phyloP scores from a whole-genome alignment of 2,329 filamentous ascomycete genomes.

The Didymella pinodella region DNA sequence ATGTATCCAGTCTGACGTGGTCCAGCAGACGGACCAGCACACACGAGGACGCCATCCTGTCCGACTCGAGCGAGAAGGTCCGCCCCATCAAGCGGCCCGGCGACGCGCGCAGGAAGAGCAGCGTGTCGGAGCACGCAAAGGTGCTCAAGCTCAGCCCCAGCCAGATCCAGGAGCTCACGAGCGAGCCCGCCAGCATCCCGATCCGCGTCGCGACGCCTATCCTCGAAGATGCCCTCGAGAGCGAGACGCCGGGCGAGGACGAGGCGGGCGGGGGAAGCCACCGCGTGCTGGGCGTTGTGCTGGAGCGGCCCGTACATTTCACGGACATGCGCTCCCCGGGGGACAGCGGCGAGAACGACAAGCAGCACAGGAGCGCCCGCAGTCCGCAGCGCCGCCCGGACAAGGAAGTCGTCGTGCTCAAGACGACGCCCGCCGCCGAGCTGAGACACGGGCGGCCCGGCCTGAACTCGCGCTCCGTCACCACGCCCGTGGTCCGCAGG shows the following conservation, averaged over 20 bases:
- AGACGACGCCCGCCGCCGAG: constrained; percentile 37
- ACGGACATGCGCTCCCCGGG: constrained; percentile 11
- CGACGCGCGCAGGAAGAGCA: constrained; percentile 47
- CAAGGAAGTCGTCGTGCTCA: constrained; percentile 44
- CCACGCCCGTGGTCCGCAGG: constrained; percentile 48
- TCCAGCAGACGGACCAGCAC: constrained; percentile 32
- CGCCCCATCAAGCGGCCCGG: constrained; percentile 47
- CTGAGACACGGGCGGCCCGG: constrained; percentile 41
- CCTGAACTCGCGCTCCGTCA: constrained; percentile 45
- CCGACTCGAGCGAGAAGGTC: constrained; percentile 44
- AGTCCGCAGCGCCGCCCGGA: constrained; percentile 30
- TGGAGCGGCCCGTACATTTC: constrained; percentile 32
- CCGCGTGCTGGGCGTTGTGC: constrained; percentile 30
- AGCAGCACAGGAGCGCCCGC: constrained; percentile 8
- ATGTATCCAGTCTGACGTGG: constrained; percentile 23
- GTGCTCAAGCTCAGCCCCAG: constrained; percentile 62
- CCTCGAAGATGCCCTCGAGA: constrained; percentile 44
- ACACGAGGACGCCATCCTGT: constrained; percentile 44
- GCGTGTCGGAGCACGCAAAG: constrained; percentile 50
- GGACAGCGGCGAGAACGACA: constrained; percentile 12
- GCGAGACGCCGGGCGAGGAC: constrained; percentile 28
- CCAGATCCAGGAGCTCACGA: constrained; percentile 63
- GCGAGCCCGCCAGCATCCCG: constrained; percentile 63
- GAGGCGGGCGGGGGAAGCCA: constrained; percentile 27
- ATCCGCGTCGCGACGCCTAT: constrained; percentile 54